Evolutionary conservation across 306 rosid species (phyloP).

Genomic region (Phaseolus lunatus): DNA sequence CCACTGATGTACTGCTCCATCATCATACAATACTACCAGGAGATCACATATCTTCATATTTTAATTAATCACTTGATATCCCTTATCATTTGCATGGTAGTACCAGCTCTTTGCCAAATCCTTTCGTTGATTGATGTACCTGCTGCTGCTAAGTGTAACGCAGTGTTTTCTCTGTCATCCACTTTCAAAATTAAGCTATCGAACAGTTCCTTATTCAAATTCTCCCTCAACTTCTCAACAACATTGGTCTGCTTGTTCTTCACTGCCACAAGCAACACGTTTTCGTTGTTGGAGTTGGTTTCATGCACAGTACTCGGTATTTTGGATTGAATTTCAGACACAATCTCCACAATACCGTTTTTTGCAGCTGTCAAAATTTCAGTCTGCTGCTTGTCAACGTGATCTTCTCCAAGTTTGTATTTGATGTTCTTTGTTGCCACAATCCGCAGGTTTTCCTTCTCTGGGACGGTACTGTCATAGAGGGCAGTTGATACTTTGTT

Average conservation of each 20-base stretch:
- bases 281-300: constrained; percentile 32
- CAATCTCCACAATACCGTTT: constrained; percentile 46
- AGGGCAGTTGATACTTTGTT: background rate
- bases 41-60: no score
- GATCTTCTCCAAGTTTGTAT: background rate
- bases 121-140: background rate
- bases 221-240: background rate
- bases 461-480: background rate
- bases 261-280: constrained; percentile 40
- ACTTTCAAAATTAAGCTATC: background rate
- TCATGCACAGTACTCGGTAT: constrained; percentile 36
- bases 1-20: constrained; percentile 38
- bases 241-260: constrained; percentile 33
- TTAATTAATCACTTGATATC: constrained; percentile 62
- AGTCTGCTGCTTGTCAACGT: background rate
- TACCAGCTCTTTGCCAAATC: constrained; percentile 46
- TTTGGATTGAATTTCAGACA: background rate
- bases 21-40: background rate
- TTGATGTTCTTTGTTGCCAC: constrained; percentile 29
- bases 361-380: constrained; percentile 29
- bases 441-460: constrained; percentile 30
- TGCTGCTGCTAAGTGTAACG: constrained; percentile 48
- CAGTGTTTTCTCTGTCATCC: constrained; percentile 42
- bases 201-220: constrained; percentile 4
- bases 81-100: constrained; percentile 55